Evolutionary conservation across 768 basidiomycete genomes (phyloP), one percentile per base, ranked within the genome.

Genomic region (Boletellus ananas): DNA sequence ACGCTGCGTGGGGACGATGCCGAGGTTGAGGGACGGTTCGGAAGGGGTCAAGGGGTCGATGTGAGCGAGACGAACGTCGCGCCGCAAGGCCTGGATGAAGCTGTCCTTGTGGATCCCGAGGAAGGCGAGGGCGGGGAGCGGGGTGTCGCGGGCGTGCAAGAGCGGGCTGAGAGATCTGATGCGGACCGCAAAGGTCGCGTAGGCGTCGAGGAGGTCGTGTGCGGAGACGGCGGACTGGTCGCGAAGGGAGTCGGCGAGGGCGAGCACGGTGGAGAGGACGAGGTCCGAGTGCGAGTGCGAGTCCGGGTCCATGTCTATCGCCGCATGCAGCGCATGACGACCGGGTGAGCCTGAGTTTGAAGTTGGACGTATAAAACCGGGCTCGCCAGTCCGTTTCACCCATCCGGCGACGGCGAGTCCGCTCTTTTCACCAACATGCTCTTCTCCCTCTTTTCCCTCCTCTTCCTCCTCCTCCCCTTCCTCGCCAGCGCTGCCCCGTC

Each of bases 181-280:
- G 23, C 79, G 74, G 25, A 64, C 63, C 0, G 75, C 74, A 37
- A 87, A 70, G 0, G 74, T 70, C 54, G 66, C 71, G 58, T 87
- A 87, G 11, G 85, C 82, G 59, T 87, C 83, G 35, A 75, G 67
- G 51, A 86, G 66, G 62, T 83, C 81, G 56, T 81, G 79, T 23
- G 70, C 49, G 1, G 76, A 71, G n/a, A 79, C 64, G 29, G 63
- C 54, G 7, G 68, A 64, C 2, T 63, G 60, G 21, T 75, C 69
- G n/a, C 68, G 61, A 21, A 74, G 55, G 4, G 81, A 79, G 51
- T 74, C 73, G 9, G 72, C 46, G 34, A 85, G 70, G 11, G 76
- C 78, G 39, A 72, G 66, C 14, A 81, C 55, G 37, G 77, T 69
- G 1, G 80, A 77, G 20, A 60, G 64, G 34, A 83, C 60, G 5